Conservation (phyloP, 805 yeast species). For the Pichia rugopelliculosa region DNA sequence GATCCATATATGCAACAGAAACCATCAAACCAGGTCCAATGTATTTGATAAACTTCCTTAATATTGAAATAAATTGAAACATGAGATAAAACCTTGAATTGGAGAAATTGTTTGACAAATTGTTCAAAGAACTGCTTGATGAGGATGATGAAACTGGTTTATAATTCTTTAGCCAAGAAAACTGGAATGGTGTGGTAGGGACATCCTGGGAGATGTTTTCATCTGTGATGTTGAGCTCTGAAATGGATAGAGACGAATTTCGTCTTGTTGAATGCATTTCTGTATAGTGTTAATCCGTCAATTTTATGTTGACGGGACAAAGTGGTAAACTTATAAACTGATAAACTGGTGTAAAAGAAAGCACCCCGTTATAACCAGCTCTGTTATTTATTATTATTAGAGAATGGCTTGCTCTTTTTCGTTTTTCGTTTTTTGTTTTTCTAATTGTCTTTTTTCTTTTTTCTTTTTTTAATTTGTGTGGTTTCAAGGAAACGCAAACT, state of each 20-base stretch:
- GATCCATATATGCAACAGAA: conserved; percentile 93
- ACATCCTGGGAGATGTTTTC: not conserved
- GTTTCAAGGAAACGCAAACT: too few relatives aligned
- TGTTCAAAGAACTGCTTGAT: not conserved
- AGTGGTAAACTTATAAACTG: too few relatives aligned
- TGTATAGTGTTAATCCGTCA: too few relatives aligned
- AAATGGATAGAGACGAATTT: not conserved
- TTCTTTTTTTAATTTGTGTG: too few relatives aligned
- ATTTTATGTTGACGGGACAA: too few relatives aligned
- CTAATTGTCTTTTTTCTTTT: not conserved
- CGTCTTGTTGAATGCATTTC: not conserved
- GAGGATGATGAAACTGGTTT: not conserved
- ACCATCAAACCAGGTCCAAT: conserved; percentile 97
- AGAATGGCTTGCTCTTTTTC: not conserved
- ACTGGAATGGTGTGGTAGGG: not conserved
- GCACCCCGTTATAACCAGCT: not conserved
- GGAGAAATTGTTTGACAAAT: not conserved
- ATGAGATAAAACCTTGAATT: not conserved
- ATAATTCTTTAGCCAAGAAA: not conserved
- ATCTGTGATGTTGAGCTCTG: not conserved
- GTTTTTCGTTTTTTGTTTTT: not conserved
- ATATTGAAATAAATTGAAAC: not conserved
- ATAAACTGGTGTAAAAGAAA: too few relatives aligned
- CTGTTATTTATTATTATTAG: not conserved
- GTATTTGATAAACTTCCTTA: conserved; percentile 34